Evolutionary conservation across 2,329 filamentous ascomycete species (phyloP), one percentile per base, ranked within the genome.

Genomic region (Pseudofabraea citricarpa): DNA sequence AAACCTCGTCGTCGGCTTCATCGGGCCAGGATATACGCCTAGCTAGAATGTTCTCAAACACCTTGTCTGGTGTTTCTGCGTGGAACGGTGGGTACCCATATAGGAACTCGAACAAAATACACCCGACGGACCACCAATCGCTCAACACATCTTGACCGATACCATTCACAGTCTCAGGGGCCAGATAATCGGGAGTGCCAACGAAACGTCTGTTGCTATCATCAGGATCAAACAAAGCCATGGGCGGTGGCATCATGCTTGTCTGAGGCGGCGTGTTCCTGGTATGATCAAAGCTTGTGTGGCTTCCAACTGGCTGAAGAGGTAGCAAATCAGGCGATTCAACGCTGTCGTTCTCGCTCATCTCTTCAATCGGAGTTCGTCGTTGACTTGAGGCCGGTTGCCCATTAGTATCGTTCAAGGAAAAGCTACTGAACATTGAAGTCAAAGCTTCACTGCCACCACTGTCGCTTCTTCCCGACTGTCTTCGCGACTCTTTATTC

Each of bases 101-200:
- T 2, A 98, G 70, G 53, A 95, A 96, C 59, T 98, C 93, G 57
- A 96, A 98, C 65, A 97, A 71, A 55, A 98, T 97, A 63, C 94
- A 98, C 1, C 93, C 93, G n/a, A 98, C 76, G 18, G 93, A 97
- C 93, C 93, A 98, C 93, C 93, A 98, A 80, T 98, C 93, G 61
- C 93, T 97, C 54, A 91, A 93, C 64, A 97, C 91, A 59, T 98
- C 93, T 64, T 98, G 93, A 2, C 91, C 90, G 53, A 90, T 83
- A 39, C 94, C 93, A 52, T 89, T 90, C 60, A 98, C 95, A 0
- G 94, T 98, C 62, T 98, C 94, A 0, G 93, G 93, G 0, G 93
- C 93, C 12, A 98, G 77, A 61, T 98, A 98, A 64, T 98, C 93
- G 0, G 93, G 93, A 0, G 93, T 98, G 23, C 93, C 93, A 7